Evolutionary conservation across 768 basidiomycete species (phyloP).

Genomic region (Mycena galopus): DNA sequence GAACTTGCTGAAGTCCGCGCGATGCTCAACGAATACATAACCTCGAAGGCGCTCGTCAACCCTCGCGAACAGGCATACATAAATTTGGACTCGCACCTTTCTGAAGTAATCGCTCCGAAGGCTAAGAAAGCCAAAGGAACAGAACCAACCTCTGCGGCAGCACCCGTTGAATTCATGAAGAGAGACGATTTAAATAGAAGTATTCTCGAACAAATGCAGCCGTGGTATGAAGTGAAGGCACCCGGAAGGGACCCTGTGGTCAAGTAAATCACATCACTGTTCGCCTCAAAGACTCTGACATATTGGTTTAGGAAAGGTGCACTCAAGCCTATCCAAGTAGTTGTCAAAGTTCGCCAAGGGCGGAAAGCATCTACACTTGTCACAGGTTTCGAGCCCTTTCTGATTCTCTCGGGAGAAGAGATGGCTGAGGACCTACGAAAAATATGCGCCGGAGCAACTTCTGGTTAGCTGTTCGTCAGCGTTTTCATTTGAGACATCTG

Average conservation of each 20-base stretch:
- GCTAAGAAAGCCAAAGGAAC: slow-evolving; percentile 47
- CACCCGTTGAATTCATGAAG: slow-evolving; percentile 26
- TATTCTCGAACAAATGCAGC: slow-evolving; percentile 77
- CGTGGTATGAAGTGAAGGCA: slow-evolving; percentile 74
- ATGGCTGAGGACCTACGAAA: slow-evolving; percentile 85
- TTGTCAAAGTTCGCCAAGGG: slow-evolving; percentile 81
- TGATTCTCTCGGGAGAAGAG: slow-evolving; percentile 71
- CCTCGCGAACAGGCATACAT: slow-evolving; percentile 31
- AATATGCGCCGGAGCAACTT: slow-evolving; percentile 83
- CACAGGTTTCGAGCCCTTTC: slow-evolving; percentile 85
- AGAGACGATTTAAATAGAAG: slow-evolving; percentile 7
- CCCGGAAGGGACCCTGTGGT: slow-evolving; percentile 68
- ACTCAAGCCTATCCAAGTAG: slow-evolving; percentile 76
- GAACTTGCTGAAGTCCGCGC: slow-evolving; percentile 67
- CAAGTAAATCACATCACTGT: slow-evolving; percentile 58
- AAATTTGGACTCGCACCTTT: slow-evolving; percentile 15
- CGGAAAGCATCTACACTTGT: slow-evolving; percentile 83
- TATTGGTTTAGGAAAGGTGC: slow-evolving; percentile 74
- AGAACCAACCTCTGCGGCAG: neutral
- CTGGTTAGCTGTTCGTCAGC: slow-evolving; percentile 57
- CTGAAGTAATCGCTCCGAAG: slow-evolving; percentile 52
- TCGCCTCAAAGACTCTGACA: slow-evolving; percentile 1
- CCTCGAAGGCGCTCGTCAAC: slow-evolving; percentile 73
- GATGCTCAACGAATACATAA: slow-evolving; percentile 74
- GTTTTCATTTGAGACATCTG: neutral